A percentile compares a stretch with the other conserved stretches of the same genome.
These are phyloP conservation scores for Lipomyces yamanashiensis DNA, from an alignment of 805 yeast genomes.

Conservation along the genomic window DNA sequence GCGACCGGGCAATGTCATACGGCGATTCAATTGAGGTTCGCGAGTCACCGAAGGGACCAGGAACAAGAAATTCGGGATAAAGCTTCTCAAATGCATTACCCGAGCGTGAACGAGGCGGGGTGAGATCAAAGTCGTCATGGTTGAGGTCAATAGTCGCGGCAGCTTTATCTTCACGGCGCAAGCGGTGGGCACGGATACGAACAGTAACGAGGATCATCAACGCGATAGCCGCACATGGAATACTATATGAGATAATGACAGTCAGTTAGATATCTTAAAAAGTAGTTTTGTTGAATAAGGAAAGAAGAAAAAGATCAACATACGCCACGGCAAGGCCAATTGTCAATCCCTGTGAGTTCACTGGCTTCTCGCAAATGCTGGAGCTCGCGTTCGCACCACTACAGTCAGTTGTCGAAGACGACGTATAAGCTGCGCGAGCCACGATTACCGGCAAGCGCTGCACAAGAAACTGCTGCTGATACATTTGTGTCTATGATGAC, in stretches of 20 bases:
- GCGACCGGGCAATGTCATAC: conserved; percentile 21
- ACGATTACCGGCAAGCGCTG: neutral
- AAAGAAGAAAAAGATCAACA: conserved; percentile 6
- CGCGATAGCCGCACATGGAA: conserved; percentile 47
- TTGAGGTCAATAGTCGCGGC: conserved; percentile 47
- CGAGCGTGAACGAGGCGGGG: conserved; percentile 19
- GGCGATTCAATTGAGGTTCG: conserved; percentile 27
- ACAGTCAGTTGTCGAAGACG: conserved; percentile 14
- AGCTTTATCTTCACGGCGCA: conserved; percentile 46
- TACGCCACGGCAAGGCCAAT: conserved; percentile 36
- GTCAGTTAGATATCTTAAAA: no score
- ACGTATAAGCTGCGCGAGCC: conserved; percentile 7
- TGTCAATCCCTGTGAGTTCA: conserved; percentile 23
- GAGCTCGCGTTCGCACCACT: conserved; percentile 16
- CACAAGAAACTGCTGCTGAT: neutral
- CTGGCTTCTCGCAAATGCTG: conserved; percentile 27
- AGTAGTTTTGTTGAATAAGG: no score
- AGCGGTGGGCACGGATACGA: conserved; percentile 42
- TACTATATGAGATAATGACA: conserved; percentile 39
- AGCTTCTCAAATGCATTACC: conserved; percentile 7
- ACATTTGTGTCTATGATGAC: neutral
- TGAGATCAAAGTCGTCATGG: conserved; percentile 41
- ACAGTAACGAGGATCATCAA: conserved; percentile 43
- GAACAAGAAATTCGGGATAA: conserved; percentile 19
- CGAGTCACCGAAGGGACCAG: conserved; percentile 20